Evolutionary conservation across 495 filamentous ascomycete genomes (phyloP), one percentile per base, ranked within the genome.

Genomic region (Xylaria scruposa): DNA sequence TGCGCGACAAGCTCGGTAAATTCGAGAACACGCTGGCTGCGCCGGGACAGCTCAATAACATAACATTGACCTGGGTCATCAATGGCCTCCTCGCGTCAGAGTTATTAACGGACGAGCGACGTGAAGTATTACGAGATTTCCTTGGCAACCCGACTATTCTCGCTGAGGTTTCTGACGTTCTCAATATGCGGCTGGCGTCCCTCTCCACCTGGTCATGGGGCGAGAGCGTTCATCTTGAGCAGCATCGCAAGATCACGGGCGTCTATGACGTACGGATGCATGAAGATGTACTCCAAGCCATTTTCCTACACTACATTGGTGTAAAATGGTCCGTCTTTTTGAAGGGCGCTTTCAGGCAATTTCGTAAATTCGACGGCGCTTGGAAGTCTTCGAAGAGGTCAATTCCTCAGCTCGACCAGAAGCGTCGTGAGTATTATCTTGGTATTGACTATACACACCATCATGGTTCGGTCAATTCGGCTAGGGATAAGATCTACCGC

Each of bases 221-320:
- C 9, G 67, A 77, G 0, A 85, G 82, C 5, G 79, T 92, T 8
- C 80, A 83, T 0, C 67, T 93, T 1, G 89, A 91, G 64, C 87
- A 89, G 82, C 83, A 88, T 38, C 85, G 89, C 15, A 87, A 91
- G 67, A 79, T 92, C 42, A 91, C 88, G 70, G 89, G 90, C 0
- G 85, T 86, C 65, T 89, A 88, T 67, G 85, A 85, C 10, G 81
- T 92, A 2, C 87, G 85, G 73, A 90, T 91, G 87, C 88, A 92
- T 54, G 90, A 91, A 72, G 91, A 92, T 71, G 81, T 92, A 29
- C 82, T 92, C 8, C 89, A 92, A 72, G 86, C 87, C 5, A 84
- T 93, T 17, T 85, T 93, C 72, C 79, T 92, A 10, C 88, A 93
- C 63, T 90, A 88, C 65, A 85, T 93, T 47, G 90, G 90, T 24